phyloP scores from a whole-genome alignment of 2,329 filamentous ascomycete genomes.

The Aureobasidium uvarum region DNA sequence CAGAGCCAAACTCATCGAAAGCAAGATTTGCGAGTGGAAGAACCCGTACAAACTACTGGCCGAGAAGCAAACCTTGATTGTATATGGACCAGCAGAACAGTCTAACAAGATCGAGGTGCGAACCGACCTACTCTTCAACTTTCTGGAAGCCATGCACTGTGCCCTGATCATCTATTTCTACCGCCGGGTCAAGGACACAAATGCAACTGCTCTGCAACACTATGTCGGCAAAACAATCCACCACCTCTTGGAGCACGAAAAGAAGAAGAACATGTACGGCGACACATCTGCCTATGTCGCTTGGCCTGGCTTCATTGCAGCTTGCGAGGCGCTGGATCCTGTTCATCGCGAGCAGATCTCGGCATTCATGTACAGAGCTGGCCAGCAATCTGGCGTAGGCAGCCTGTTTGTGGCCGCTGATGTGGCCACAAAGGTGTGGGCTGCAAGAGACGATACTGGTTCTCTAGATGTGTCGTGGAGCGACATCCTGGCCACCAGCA shows the following conservation, averaged over 20 bases:
- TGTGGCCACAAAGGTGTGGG: conserved; percentile 18
- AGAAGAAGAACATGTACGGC: conserved; percentile 30
- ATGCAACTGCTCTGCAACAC: conserved; percentile 42
- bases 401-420: conserved; percentile 14
- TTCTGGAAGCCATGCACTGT: conserved; percentile 43
- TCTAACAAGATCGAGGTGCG: conserved; percentile 34
- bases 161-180: conserved; percentile 48
- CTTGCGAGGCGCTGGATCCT: conserved; percentile 40
- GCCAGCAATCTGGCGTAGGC: conserved; percentile 10
- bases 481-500: conserved; percentile 19
- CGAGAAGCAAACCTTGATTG: conserved; percentile 16
- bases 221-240: conserved; percentile 42
- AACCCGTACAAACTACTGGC: conserved; percentile 16
- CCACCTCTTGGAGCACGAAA: conserved; percentile 37
- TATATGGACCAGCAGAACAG: conserved; percentile 31
- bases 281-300: conserved; percentile 35
- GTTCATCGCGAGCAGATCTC: conserved; percentile 13
- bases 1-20: conserved; percentile 14
- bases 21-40: conserved; percentile 25
- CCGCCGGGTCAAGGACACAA: conserved; percentile 42
- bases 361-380: conserved; percentile 17
- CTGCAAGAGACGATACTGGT: conserved; percentile 14
- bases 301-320: conserved; percentile 46
- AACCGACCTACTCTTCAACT: conserved; percentile 37
- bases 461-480: conserved; percentile 19